Base-by-base conservation (phyloP, 179 eudicot genomes). In the Heliamphora pulchella region DNA sequence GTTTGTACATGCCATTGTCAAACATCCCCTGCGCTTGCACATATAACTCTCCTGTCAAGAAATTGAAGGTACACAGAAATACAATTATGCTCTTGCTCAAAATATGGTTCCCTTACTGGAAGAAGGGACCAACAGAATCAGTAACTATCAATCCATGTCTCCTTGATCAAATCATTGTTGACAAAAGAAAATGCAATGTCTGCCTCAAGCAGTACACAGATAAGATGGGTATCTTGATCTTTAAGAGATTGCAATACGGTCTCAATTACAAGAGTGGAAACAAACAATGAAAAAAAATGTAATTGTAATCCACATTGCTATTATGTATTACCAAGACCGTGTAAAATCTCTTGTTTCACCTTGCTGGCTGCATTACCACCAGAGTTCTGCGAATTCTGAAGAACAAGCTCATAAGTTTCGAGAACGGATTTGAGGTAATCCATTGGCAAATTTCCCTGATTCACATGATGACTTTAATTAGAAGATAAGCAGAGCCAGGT, bases 311-410 rank as follows among this genome's bases (percentile, higher is more conserved):
- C 53, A 69, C 3, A 83, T n/a, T 54, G 59, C 68, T 53, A 18
- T 4, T 66, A 57, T 10, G 20, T 31, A 85, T 86, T 94, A 96
- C 99, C 99, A 76, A 96, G 94, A 74, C 96, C 91, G 58, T 88
- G 96, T 55, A 96, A 72, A 84, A 93, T 94, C 91, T 96, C 99
- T 88, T 94, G 98, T 89, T 96, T 92, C 86, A 92, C 94, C 88
- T 89, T 94, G 82, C 80, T 87, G 71, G 91, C 82, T 75, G 89
- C 87, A 80, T 72, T 77, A 79, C 84, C 86, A 73, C 79, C 61
- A 73, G 80, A 84, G 76, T 81, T 87, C 61, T 88, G 85, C 57
- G 97, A 86, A 74, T 90, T 86, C 69, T 85, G 86, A 71, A 96
- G 92, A 81, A 89, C 92, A 85, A 86, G 79, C 85, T 89, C 92